Base-by-base conservation (phyloP, 768 basidiomycete species). In the Suillus tomentosus region DNA sequence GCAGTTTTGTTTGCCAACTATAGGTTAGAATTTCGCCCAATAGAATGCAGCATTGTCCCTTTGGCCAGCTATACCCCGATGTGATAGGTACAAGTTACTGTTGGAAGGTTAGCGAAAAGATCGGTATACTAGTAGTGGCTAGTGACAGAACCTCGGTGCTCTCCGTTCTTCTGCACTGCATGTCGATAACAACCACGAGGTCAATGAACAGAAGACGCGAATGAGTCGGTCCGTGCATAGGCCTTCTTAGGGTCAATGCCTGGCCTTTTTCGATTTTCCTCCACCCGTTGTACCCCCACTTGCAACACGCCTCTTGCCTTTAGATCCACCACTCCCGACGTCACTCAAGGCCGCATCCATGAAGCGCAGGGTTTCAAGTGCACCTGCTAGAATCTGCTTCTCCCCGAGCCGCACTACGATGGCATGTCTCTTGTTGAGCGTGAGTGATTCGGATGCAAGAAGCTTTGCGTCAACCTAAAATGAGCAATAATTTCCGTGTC, bases 381-480 rank as follows among this genome's bases (percentile, higher is more conserved):
- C 65, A 1, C 66, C 68, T 3, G 69, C 71, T 61, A 95, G 70
- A 14, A 95, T 87, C 27, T 83, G 77, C 77, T 94, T 94, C 78
- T 96, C 94, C 5, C 92, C 91, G 11, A 92, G 72, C 42, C 94
- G 83, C 14, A 95, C 92, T 54, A 91, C 77, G 9, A 89, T 71
- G 1, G 94, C 94, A 64, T 87, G 80, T 64, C 79, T 79, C 69
- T 80, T 83, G 67, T 87, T 85, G 60, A 78, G 63, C 5, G 80
- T 62, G 2, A 84, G 71, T n/a, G 62, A 63, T 9, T 63, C 62
- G 9, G 62, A 56, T 15, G 65, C 66, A 22, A 82, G 74, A 5
- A 87, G 74, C 13, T 64, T 62, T 62, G 81, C 79, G 60, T 91
- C 87, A 50, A 87, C 85, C 79, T 87, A 72, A 31, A 58, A 17